Percentiles rank a stretch among this genome's conserved stretches.
Conservation (phyloP, 345 rosid genomes). For the Arabidopsis arenosa region DNA sequence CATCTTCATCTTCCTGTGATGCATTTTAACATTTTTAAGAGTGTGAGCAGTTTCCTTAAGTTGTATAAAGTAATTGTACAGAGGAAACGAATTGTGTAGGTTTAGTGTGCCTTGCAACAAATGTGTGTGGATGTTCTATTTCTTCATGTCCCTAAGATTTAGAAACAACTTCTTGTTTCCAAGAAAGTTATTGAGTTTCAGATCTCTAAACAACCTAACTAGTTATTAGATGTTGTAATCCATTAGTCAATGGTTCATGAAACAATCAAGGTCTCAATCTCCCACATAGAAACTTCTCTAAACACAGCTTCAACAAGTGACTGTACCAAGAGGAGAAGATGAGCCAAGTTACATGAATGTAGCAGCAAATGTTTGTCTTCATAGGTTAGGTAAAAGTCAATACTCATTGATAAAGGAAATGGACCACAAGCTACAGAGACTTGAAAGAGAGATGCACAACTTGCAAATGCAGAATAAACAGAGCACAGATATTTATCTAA, state of each 20-base stretch:
- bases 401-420: not conserved
- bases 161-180: conserved; percentile 31
- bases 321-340: conserved; percentile 35
- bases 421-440: conserved; percentile 39
- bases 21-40: conserved; percentile 2
- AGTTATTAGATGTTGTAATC: not conserved
- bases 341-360: conserved; percentile 38
- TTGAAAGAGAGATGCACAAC: conserved; percentile 39
- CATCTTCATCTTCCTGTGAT: conserved; percentile 34
- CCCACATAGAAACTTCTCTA: conserved; percentile 1
- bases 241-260: conserved; percentile 21
- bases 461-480: conserved; percentile 31
- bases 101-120: conserved; percentile 38
- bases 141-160: conserved; percentile 24
- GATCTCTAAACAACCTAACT: conserved; percentile 7
- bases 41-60: conserved; percentile 16
- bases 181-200: conserved; percentile 10
- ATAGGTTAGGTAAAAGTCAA: conserved; percentile 31
- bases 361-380: conserved; percentile 36
- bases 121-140: conserved; percentile 32
- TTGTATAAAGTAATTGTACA: conserved; percentile 28
- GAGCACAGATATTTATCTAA: conserved; percentile 28
- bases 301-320: conserved; percentile 26
- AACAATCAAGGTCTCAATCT: conserved; percentile 17
- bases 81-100: conserved; percentile 29